A percentile compares a stretch with the other conserved stretches of the same genome.
Evolutionary conservation across 768 basidiomycete genomes (phyloP).

Genomic region (Naganishia friedmannii): DNA sequence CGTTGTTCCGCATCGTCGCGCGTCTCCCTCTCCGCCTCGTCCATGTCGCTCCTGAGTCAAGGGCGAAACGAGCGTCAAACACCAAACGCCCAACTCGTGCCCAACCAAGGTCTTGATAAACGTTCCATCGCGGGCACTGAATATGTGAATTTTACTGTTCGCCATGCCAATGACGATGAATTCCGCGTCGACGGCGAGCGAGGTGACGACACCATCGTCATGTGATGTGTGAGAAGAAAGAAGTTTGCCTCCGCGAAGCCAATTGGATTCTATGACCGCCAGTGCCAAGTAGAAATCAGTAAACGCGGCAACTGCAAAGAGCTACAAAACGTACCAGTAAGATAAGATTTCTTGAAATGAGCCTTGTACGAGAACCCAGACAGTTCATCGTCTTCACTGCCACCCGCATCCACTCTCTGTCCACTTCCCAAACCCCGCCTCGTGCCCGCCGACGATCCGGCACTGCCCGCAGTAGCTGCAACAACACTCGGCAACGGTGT

Average conservation of each 20-base stretch:
- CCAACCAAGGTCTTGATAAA: constrained; percentile 74
- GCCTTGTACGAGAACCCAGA: constrained; percentile 61
- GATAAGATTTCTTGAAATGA: constrained; percentile 71
- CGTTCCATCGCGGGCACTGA: constrained; percentile 73
- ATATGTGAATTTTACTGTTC: constrained; percentile 78
- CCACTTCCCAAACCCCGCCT: background rate
- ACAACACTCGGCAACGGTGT: constrained; percentile 24
- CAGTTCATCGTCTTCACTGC: background rate
- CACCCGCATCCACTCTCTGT: background rate
- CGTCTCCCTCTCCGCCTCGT: constrained; percentile 57
- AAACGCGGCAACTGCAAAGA: background rate
- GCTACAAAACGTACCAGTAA: constrained; percentile 60
- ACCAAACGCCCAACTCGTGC: constrained; percentile 90
- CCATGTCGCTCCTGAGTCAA: constrained; percentile 57
- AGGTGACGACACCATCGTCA: constrained; percentile 74
- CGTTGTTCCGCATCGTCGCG: background rate
- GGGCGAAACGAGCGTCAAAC: constrained; percentile 68
- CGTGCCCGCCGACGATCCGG: background rate
- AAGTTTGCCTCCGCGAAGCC: constrained; percentile 71
- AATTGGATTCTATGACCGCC: constrained; percentile 64
- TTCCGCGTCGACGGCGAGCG: constrained; percentile 73
- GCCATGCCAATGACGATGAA: constrained; percentile 88
- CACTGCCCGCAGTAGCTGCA: background rate
- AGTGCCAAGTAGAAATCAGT: background rate
- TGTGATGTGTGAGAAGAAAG: constrained; percentile 62